Base-by-base conservation (phyloP, 768 basidiomycete species). In the Trametes cingulata region DNA sequence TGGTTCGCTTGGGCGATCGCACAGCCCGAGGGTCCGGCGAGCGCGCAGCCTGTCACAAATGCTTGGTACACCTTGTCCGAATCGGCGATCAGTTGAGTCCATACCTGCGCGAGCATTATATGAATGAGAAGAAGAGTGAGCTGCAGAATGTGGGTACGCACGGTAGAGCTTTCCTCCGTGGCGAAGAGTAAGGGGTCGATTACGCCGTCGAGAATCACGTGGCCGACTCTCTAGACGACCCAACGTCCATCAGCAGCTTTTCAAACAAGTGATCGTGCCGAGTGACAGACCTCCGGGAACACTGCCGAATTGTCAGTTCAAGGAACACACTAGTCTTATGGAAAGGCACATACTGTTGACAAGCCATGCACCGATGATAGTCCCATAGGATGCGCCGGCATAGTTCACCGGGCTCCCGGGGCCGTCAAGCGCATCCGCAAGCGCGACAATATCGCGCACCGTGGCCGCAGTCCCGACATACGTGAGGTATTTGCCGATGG, bases 31-130 rank as follows among this genome's bases (percentile, higher is more conserved):
- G 57, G 56, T 1, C 62, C 62, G 0, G 62, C 39, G 40, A 63
- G 57, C n/a, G 62, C 62, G 35, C 62, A 63, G 24, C 62, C 62
- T 6, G 56, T 55, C 3, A 56, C 20, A 46, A 63, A 51, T 14
- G 22, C 62, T 3, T 43, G 24, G 48, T 58, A 63, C 13, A 52
- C 45, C 36, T 45, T 52, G 36, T 63, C 57, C 1, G 50, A 37
- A 35, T 51, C 48, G 8, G 35, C 48, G n/a, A 39, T 27, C 25
- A 39, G 25, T 15, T 47, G n/a, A 0, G 50, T 7, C 54, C 54
- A 61, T 5, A 35, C 9, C 57, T 58, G 37, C 2, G 9, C 6
- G 13, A 8, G 20, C 10, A 19, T 5, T n/a, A 20, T 2, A 9
- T 45, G 6, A 33, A 10, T 33, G n/a, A 4, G 12, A 4, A 9